phyloP scores from a whole-genome alignment of 148 eudicot genomes.

The Amaranthus cruentus region DNA sequence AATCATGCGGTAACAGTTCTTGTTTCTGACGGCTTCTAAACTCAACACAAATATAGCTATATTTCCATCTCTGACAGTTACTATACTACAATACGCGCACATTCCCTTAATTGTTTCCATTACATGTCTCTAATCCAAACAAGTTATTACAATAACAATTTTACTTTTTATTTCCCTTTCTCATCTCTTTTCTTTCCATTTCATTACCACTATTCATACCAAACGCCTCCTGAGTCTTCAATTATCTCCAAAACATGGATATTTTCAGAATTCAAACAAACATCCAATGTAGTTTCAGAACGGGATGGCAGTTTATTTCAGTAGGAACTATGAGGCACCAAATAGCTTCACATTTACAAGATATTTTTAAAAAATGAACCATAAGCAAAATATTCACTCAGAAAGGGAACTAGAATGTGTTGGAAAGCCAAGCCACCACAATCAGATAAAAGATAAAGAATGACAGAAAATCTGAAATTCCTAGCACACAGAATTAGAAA shows the following conservation, averaged over 20 bases:
- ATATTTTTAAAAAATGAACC: background rate
- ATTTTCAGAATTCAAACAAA: background rate
- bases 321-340: background rate
- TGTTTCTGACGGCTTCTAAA: too few species aligned
- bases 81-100: too few species aligned
- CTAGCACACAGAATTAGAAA: constrained; percentile 2
- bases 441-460: background rate
- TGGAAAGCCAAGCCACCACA: background rate
- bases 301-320: background rate
- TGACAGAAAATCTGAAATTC: background rate
- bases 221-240: too few species aligned
- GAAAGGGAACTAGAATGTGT: background rate
- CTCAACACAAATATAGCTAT: too few species aligned
- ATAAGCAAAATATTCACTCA: background rate
- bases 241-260: background rate
- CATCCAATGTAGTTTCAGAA: background rate
- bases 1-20: too few species aligned
- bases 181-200: too few species aligned
- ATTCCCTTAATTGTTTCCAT: too few species aligned
- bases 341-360: background rate
- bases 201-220: too few species aligned
- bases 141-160: too few species aligned
- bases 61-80: too few species aligned
- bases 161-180: too few species aligned
- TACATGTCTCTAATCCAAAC: too few species aligned